phyloP scores from a whole-genome alignment of 495 filamentous ascomycete genomes.

The Podospora comata region DNA sequence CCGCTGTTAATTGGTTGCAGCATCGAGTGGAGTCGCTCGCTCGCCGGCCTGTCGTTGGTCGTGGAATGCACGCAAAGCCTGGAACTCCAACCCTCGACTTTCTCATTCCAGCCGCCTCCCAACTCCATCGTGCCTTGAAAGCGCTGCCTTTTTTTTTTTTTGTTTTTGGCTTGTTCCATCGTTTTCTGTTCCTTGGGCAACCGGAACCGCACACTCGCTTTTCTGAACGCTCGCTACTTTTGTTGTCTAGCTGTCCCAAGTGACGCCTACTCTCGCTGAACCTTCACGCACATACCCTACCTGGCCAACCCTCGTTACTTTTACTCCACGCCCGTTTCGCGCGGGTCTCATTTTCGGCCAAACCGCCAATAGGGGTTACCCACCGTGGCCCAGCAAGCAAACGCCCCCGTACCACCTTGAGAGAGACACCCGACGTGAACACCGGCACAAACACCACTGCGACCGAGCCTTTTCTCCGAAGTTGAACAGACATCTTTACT shows the following conservation, averaged over 20 bases:
- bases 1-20: conserved; percentile 22
- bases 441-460: conserved; percentile 19
- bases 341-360: conserved; percentile 26
- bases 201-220: conserved; percentile 26
- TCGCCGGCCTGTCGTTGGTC: conserved; percentile 15
- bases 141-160: background rate
- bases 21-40: conserved; percentile 10
- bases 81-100: conserved; percentile 17
- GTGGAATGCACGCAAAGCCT: conserved; percentile 14
- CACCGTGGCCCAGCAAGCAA: conserved; percentile 18
- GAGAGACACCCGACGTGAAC: conserved; percentile 10
- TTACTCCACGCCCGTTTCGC: conserved; percentile 20
- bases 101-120: conserved; percentile 25
- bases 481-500: conserved; percentile 24
- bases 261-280: background rate
- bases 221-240: conserved; percentile 20
- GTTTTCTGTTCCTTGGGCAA: conserved; percentile 28
- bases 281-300: background rate
- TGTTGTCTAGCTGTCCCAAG: conserved; percentile 2
- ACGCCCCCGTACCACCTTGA: conserved; percentile 26
- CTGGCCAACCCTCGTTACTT: conserved; percentile 4
- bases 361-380: conserved; percentile 28
- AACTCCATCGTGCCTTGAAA: conserved; percentile 1
- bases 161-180: background rate
- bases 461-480: conserved; percentile 24